Evolutionary conservation across 768 basidiomycete genomes (phyloP), one percentile per base, ranked within the genome.

Genomic region (Psilocybe tampanensis): DNA sequence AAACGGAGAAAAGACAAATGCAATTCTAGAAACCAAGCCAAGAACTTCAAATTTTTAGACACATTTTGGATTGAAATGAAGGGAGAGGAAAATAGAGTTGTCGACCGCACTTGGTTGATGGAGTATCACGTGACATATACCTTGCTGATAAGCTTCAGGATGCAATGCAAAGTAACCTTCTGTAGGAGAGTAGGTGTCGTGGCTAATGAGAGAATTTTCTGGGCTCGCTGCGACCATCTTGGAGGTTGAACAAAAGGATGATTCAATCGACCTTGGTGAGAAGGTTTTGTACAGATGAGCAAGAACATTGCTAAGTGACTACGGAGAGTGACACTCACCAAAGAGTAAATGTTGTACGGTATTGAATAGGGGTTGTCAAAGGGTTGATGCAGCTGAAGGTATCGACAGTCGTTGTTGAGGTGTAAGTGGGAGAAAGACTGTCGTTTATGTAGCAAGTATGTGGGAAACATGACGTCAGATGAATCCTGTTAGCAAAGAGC

Each of bases 401-500:
- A 44, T 44, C 21, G 43, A 19, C 43, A 19, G 43, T 44, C n/a
- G 15, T 47, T 24, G 22, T 0, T 29, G 29, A 29, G 24, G 13
- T 24, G 22, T 21, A 47, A 47, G 22, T n/a, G 22, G 3, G 44
- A 24, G 44, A 47, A 12, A 21, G 22, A 47, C 45, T 47, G 32
- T 48, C 47, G 4, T 48, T 48, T 48, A 48, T 48, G 47, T 17
- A 48, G 15, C 29, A 32, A n/a, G n/a, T 32, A 13, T n/a, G 47
- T 48, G 47, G 26, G 47, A 48, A 47, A 17, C 8, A 18, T 48
- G 47, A 48, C 47, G 47, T 48, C 47, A 48, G 23, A 29, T 29
- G 29, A 29, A 5, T 29, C 5, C 9, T 29, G 4, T 29, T 29
- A 29, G 4, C 29, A 29, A 29, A 29, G 29, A 29, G 29, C 5